Base-by-base conservation (phyloP, 2,329 filamentous ascomycete genomes). In the Colletotrichum sp. region DNA sequence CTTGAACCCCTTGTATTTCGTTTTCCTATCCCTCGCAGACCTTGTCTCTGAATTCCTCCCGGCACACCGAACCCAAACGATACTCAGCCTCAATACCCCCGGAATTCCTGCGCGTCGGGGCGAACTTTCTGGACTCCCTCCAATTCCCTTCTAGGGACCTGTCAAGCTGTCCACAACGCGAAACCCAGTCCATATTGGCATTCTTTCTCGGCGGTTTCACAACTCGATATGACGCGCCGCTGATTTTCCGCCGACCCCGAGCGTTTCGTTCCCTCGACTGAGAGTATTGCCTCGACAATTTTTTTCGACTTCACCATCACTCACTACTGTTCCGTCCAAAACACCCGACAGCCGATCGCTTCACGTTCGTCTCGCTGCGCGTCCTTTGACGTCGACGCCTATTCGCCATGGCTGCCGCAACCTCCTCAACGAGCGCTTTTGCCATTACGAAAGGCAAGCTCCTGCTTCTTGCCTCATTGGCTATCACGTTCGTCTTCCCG, bases 361-460 rank as follows among this genome's bases (percentile, higher is more conserved):
- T 13, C 26, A 38, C 30, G 43, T 60, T 48, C 34, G 43, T 52
- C 43, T 21, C 43, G 43, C 38, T 68, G 66, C 55, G 61, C 38
- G 28, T 76, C 34, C 13, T 26, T 70, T 13, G 66, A 60, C 48
- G 58, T 64, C 28, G 60, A 70, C 48, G 52, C 28, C n/a, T 26
- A 7, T 28, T 60, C 65, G 60, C 38, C 61, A 80, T 80, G 79
- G 56, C 73, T 48, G 64, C 65, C 70, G 65, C 75, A 70, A 61
- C 65, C 43, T 66, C 32, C 21, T 62, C 73, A n/a, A 34, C 66
- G 32, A 70, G 76, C 77, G 34, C 79, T 9, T 81, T 84, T 60
- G 79, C 79, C 78, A 70, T 85, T 60, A 86, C 84, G 61, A 85
- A 82, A 73, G 71, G 76, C 30, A 84, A 83, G 73, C 52, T 87